A percentile compares a stretch with the other conserved stretches of the same genome.
Conservation (phyloP, 2,329 filamentous ascomycete genomes). For the Aspergillus sp. region DNA sequence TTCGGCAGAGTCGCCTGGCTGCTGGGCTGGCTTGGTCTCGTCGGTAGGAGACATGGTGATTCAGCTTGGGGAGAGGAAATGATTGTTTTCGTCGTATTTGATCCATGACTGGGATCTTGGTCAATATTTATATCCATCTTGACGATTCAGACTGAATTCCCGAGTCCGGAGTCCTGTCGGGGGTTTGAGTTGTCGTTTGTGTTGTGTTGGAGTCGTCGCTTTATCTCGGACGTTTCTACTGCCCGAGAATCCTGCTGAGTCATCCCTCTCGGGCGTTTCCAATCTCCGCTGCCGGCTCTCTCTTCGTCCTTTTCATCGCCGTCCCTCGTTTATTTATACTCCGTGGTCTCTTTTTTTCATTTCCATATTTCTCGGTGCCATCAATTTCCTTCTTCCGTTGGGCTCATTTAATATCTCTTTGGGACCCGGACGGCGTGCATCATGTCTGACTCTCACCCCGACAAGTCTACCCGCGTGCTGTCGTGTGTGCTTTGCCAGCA, state of each 20-base stretch:
- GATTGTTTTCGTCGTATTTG: neutral
- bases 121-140: neutral
- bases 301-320: neutral
- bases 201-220: too few relatives aligned
- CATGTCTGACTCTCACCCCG: neutral
- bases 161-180: too few relatives aligned
- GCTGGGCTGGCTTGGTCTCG: neutral
- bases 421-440: too few relatives aligned
- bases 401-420: too few relatives aligned
- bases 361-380: neutral
- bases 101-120: neutral
- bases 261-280: neutral
- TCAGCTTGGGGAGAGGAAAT: neutral
- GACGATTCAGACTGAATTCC: neutral
- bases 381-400: neutral
- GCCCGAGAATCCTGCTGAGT: neutral
- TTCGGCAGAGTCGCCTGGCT: neutral
- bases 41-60: slow-evolving; percentile 1
- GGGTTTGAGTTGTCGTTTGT: too few relatives aligned
- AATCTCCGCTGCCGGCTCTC: neutral
- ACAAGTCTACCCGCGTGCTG: slow-evolving; percentile 17
- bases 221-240: neutral
- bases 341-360: neutral
- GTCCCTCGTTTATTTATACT: too few relatives aligned
- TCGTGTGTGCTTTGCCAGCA: slow-evolving; percentile 72